These are phyloP conservation scores for Micractinium sp. DNA, from an alignment of 139 green algal genomes.

Conservation along the genomic window DNA sequence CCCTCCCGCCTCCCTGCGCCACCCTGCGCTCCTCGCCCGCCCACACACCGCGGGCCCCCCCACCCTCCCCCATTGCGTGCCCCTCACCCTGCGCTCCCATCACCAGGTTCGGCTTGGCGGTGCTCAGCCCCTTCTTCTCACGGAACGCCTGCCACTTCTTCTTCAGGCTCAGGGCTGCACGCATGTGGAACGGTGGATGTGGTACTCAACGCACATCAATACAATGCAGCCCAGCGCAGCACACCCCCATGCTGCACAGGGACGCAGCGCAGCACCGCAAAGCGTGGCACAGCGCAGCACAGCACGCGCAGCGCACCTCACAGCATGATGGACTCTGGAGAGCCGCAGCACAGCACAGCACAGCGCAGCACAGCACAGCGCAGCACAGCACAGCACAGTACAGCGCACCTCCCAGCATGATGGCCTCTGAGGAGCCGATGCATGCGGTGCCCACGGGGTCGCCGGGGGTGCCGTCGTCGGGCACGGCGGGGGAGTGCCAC, in stretches of 20 bases:
- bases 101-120: slow-evolving; percentile 69
- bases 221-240: not conserved
- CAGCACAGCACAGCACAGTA: not conserved
- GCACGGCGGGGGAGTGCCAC: slow-evolving; percentile 52
- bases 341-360: not conserved
- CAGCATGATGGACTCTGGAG: no score
- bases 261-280: not conserved
- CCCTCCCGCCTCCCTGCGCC: no score
- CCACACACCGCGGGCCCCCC: no score
- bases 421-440: slow-evolving; percentile 72
- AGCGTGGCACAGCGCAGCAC: no score
- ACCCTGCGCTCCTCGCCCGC: no score
- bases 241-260: not conserved
- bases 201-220: not conserved
- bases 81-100: slow-evolving; percentile 29
- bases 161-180: slow-evolving; percentile 69
- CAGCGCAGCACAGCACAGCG: not conserved
- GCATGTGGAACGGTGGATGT: not conserved
- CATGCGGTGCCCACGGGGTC: slow-evolving; percentile 52
- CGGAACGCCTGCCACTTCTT: slow-evolving; percentile 63
- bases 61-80: not conserved
- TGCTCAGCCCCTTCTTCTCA: slow-evolving; percentile 36
- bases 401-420: slow-evolving; percentile 65
- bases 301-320: no score
- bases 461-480: slow-evolving; percentile 18